Evolutionary conservation across 148 eudicot genomes (phyloP), one percentile per base, ranked within the genome.

Genomic region (Rhododendron kiyosumense): DNA sequence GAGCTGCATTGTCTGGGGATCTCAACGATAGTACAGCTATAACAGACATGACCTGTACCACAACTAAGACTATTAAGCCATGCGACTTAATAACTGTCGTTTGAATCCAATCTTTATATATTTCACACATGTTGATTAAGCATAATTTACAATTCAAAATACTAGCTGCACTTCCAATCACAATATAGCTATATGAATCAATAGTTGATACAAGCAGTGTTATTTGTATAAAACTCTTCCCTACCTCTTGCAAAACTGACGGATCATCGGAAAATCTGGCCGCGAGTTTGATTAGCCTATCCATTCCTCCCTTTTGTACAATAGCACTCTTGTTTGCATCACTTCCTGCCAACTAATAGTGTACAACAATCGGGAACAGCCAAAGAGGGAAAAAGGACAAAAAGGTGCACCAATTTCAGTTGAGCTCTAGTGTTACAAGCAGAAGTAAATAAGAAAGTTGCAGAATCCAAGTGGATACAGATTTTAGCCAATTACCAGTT

Each of bases 261-360:
- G 99, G 92, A 87, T 97, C 98, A 86, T 95, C 94, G 17, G 89
- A 89, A 87, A 95, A 94, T 93, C 93, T 93, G 77, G 91, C 83
- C 18, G 94, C 81, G 7, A 95, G 96, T 86, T 79, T 93, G 71
- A 97, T 92, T 84, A 97, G 92, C 88, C 90, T 95, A 87, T 93
- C 94, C 90, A 95, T 46, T 85, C 99, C 99, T 85, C 90, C 89
- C 89, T 93, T 97, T 85, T 91, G 98, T 84, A 94, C 93, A 88
- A 97, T 91, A 76, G 94, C 86, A 89, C 87, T 89, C 90, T 97
- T 95, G 80, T 94, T 95, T 84, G 85, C 84, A 89, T 97, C 99
- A 87, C 99, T 97, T 84, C 99, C 99, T 90, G 99, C 99, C 93
- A 97, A 89, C 99, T 97, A 87, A 87, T 81, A 11, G 84, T 84